Conservation (phyloP, 805 yeast genomes). For the Priceomyces melissophilus region DNA sequence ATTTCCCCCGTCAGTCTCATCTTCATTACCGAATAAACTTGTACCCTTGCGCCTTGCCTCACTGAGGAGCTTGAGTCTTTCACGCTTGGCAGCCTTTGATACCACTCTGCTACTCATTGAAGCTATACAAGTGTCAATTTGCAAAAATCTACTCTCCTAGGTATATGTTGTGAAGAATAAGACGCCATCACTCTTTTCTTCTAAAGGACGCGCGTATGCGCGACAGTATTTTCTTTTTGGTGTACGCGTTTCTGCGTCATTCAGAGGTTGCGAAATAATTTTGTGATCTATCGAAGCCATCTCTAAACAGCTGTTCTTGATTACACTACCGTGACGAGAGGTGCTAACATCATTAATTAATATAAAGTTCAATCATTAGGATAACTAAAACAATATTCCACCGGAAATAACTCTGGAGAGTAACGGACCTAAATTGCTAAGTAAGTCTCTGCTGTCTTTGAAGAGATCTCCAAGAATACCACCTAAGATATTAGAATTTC, state of each 20-base stretch:
- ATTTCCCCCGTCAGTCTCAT: slow-evolving; percentile 39
- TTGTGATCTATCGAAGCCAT: too few species aligned
- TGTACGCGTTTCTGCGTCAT: too few species aligned
- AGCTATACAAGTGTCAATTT: too few species aligned
- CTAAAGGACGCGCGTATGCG: too few species aligned
- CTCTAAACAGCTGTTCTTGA: too few species aligned
- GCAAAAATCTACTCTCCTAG: neutral
- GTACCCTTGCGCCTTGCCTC: slow-evolving; percentile 62
- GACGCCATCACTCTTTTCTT: neutral
- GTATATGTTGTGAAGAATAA: neutral
- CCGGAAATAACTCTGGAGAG: slow-evolving; percentile 15
- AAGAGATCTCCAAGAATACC: slow-evolving; percentile 14
- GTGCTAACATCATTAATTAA: too few species aligned
- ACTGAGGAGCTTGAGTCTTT: slow-evolving; percentile 58
- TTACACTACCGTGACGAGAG: too few species aligned
- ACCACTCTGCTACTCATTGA: slow-evolving; percentile 17
- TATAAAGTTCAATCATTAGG: too few species aligned
- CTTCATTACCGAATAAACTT: slow-evolving; percentile 34
- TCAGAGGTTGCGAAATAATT: too few species aligned
- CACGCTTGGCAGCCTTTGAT: slow-evolving; percentile 28
- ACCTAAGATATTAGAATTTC: slow-evolving; percentile 16
- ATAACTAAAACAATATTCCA: slow-evolving; percentile 8
- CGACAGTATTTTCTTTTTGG: too few species aligned
- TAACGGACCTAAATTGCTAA: slow-evolving; percentile 14
- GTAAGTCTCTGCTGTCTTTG: slow-evolving; percentile 10